Evolutionary conservation across 306 rosid species (phyloP), one percentile per base, ranked within the genome.

Genomic region (Pterocarpus macrocarpus): DNA sequence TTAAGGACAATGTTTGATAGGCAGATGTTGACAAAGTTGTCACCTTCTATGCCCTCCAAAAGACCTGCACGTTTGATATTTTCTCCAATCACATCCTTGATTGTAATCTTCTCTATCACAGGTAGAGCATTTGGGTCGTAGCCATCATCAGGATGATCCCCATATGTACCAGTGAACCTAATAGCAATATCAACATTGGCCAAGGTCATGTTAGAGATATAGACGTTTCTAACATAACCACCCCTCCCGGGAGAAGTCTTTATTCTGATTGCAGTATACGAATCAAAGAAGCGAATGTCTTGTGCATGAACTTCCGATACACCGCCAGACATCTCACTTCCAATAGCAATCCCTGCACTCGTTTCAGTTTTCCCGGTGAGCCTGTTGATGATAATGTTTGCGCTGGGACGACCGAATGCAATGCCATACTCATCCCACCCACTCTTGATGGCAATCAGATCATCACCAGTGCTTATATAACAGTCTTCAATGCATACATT

Each of bases 251-350:
- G 90, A 58, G 97, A 85, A 32, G 97, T 90, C 86, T 90, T 92
- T 80, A 92, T 73, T 87, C 89, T 78, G 85, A 92, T 88, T 56
- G 86, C 95, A 1, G 38, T 80, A 32, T 77, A 57, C 9, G 95
- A 88, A 82, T 86, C 84, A 10, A 56, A 84, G 74, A 91, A 80
- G 2, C 79, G 89, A 81, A 92, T 87, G 49, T 88, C 83, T 77
- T 89, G 89, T 13, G 81, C 97, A 80, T 63, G 88, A 73, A 92
- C 92, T 43, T 91, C 81, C 32, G 95, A 90, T 53, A 92, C 88
- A 38, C 95, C 97, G 17, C 97, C 97, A 3, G 94, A 92, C 97
- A 92, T 92, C 86, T 92, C 97, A 16, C 97, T 92, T 77, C 97
- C 97, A 9, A 92, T 90, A 7, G 97, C 85, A 14, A 92, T 90